Conservation (phyloP, 2,329 filamentous ascomycete species). For the Calonectria pseudoturangicola region DNA sequence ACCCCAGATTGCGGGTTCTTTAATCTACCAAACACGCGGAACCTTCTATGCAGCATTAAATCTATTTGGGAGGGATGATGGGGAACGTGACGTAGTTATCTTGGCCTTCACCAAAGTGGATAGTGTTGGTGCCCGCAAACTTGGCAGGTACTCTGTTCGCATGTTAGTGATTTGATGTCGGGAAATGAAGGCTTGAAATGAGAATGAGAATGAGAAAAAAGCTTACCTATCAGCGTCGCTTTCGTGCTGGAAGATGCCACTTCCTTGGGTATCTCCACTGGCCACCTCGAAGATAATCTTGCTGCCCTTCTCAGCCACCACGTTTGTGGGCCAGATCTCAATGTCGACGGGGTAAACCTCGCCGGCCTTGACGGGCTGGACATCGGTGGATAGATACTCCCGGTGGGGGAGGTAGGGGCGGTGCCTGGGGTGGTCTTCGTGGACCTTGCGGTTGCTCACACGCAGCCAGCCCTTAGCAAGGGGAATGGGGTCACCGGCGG, state of each 20-base stretch:
- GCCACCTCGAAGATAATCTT: conserved; percentile 74
- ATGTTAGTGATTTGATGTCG: not conserved
- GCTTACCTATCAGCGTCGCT: conserved; percentile 68
- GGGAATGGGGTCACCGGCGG: conserved; percentile 78
- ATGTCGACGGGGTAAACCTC: conserved; percentile 77
- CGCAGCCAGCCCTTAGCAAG: conserved; percentile 80
- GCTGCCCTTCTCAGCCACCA: conserved; percentile 68
- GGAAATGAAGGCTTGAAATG: not conserved
- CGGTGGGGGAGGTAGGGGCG: conserved; percentile 72
- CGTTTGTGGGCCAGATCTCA: conserved; percentile 80
- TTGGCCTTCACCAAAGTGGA: conserved; percentile 35
- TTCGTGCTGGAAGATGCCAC: conserved; percentile 73
- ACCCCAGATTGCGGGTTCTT: not conserved
- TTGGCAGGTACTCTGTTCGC: conserved; percentile 17
- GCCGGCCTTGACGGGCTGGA: conserved; percentile 71
- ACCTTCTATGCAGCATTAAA: not conserved
- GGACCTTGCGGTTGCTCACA: conserved; percentile 72
- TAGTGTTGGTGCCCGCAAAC: conserved; percentile 35
- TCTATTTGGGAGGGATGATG: conserved; percentile 38
- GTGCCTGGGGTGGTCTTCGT: conserved; percentile 70
- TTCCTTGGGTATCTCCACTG: conserved; percentile 75
- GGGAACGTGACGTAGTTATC: conserved; percentile 39
- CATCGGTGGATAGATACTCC: conserved; percentile 75
- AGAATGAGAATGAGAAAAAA: not conserved
- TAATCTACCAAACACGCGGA: not conserved